Evolutionary conservation across 1,139 yeast species (phyloP), one percentile per base, ranked within the genome.

Genomic region (Geotrichum carabidarum): DNA sequence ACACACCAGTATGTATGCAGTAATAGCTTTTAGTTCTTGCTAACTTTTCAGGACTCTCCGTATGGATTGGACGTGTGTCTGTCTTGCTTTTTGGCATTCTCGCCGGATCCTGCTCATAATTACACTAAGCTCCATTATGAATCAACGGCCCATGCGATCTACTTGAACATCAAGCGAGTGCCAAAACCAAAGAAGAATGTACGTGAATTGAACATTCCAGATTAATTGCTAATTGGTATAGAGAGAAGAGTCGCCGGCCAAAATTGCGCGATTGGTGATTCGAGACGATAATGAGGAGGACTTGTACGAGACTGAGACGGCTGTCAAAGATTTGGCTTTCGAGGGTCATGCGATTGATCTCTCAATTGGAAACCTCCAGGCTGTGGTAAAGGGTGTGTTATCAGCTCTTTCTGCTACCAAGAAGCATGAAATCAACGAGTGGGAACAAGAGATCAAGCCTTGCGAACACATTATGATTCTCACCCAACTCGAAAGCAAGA

Each of bases 381-480:
- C 57, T 0, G 69, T 67, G 2, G 78, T 84, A 0, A 74, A 76
- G 0, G 76, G 74, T 1, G 79, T 93, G 4, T 62, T 88, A 54
- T 69, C 68, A 4, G 80, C 95, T 1, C 82, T 83, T 53, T 89
- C 97, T 0, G 78, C 83, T 9, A 75, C 79, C 22, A 76, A 80
- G 53, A 78, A 80, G 40, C 84, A 87, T 61, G 95, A 90, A 64
- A 81, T 90, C 54, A 81, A 83, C 63, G 84, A 95, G 2, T 93
- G 99, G 99, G 94, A 89, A 65, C 86, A 86, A 62, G 96, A 91
- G 60, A 80, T 91, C 37, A 68, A 76, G 12, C 82, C 96, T 0
- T 93, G 99, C 68, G 79, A 75, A 44, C 99, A 93, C 68, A 81
- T 91, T 0, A 67, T 76, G 43, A 76, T 74, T 14, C 72, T 87